Percentiles rank a stretch among this genome's conserved stretches.
phyloP scores from a whole-genome alignment of 192 early-diverging fungal species.

The Coemansia sp. region DNA sequence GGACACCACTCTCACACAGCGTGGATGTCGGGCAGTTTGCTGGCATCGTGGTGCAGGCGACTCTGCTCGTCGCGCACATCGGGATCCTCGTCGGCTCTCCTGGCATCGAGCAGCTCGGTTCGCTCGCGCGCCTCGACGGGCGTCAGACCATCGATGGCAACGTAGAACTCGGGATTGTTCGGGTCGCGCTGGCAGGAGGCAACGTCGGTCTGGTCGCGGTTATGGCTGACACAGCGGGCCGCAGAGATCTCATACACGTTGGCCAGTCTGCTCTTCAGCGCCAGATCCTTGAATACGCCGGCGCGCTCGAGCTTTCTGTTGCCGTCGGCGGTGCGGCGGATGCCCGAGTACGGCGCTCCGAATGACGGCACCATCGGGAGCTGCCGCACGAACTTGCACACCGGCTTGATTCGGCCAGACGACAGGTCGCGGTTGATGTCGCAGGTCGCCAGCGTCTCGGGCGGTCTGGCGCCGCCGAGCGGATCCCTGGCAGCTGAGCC shows the following conservation, averaged over 20 bases:
- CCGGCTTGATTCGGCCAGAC: constrained; percentile 34
- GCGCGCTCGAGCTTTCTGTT: constrained; percentile 37
- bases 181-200: constrained; percentile 49
- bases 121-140: constrained; percentile 2
- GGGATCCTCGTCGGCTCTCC: constrained; percentile 6
- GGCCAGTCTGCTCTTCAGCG: constrained; percentile 31
- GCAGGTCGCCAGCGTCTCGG: constrained; percentile 49
- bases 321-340: constrained; percentile 39
- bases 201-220: constrained; percentile 21
- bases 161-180: constrained; percentile 45
- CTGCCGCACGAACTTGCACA: constrained; percentile 47
- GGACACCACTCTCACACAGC: not conserved
- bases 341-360: constrained; percentile 30
- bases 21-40: constrained; percentile 31
- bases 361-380: constrained; percentile 49
- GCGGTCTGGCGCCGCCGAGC: constrained; percentile 26
- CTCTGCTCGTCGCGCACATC: constrained; percentile 22
- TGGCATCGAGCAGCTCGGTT: constrained; percentile 5
- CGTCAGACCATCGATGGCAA: constrained; percentile 37
- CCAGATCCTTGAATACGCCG: constrained; percentile 42
- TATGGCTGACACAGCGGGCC: constrained; percentile 44
- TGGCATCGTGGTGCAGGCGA: constrained; percentile 24
- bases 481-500: constrained; percentile 20
- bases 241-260: constrained; percentile 33
- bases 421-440: constrained; percentile 37